Evolutionary conservation across 129 eudicot genomes (phyloP).

Genomic region (Logfia minima): DNA sequence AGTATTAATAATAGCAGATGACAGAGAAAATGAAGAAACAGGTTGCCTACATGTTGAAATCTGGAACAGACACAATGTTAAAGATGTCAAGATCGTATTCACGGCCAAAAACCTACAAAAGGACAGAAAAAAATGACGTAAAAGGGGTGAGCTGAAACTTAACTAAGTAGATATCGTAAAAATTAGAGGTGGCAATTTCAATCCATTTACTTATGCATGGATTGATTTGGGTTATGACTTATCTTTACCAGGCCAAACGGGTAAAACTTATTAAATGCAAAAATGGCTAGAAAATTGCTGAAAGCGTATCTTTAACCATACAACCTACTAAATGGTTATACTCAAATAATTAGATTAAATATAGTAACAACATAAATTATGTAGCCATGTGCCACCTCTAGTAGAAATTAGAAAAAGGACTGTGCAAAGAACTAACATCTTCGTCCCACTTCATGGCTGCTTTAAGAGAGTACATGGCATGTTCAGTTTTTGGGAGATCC

Average conservation of each 20-base stretch:
- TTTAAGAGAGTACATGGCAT: conserved; percentile 64
- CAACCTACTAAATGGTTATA: not conserved
- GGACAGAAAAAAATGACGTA: not conserved
- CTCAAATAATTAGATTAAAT: not conserved
- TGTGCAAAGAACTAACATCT: conserved; percentile 53
- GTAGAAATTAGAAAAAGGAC: not conserved
- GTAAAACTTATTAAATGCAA: not conserved
- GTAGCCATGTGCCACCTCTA: not conserved
- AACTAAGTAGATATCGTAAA: not conserved
- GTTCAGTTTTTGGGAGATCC: conserved; percentile 84
- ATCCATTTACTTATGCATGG: not conserved
- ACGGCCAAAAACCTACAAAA: conserved; percentile 72
- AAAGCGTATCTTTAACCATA: not conserved
- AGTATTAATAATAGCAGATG: not conserved
- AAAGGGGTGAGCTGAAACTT: not conserved
- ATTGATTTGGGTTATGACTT: not conserved
- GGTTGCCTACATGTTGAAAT: conserved; percentile 67
- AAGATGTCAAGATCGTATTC: conserved; percentile 97
- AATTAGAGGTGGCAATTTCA: not conserved
- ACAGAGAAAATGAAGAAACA: not conserved
- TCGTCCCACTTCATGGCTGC: conserved; percentile 24
- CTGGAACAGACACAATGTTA: conserved; percentile 94
- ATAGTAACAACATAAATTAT: not conserved
- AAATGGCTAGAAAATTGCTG: not conserved
- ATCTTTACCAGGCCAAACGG: not conserved